These are phyloP conservation scores for Beta lomatogona DNA, from an alignment of 179 eudicot species.

Conservation along the genomic window DNA sequence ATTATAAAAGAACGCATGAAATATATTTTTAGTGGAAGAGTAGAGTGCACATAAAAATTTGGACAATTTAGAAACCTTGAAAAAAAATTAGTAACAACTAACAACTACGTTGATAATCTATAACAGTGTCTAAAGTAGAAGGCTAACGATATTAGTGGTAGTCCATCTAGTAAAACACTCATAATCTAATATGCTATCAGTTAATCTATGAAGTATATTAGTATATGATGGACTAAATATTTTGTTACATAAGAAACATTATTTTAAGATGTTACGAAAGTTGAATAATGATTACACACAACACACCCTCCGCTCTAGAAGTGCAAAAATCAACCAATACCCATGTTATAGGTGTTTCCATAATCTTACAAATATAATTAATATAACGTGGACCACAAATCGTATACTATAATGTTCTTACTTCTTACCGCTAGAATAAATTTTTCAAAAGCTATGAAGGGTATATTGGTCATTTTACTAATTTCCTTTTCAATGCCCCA, in stretches of 20 bases:
- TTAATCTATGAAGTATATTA: no score
- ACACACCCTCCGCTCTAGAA: not conserved
- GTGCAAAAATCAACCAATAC: not conserved
- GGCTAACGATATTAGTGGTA: no score
- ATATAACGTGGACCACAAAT: slow-evolving; percentile 8
- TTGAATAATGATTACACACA: not conserved
- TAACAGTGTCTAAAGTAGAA: no score
- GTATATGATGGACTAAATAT: no score
- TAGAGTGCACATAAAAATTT: no score
- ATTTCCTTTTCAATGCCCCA: not conserved
- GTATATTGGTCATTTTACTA: not conserved
- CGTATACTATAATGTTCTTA: not conserved
- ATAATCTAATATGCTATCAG: no score
- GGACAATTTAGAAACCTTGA: no score
- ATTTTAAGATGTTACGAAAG: not conserved
- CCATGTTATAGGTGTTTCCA: not conserved
- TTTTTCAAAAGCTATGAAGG: not conserved
- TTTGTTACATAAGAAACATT: not conserved
- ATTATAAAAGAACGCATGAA: no score
- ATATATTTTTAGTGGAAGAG: no score
- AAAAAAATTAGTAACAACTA: no score
- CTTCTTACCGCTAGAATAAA: not conserved
- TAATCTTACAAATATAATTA: not conserved
- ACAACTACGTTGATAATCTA: no score
- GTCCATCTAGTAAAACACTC: no score